phyloP scores from a whole-genome alignment of 2,329 filamentous ascomycete genomes.

The Penicillium aurantiogriseum region DNA sequence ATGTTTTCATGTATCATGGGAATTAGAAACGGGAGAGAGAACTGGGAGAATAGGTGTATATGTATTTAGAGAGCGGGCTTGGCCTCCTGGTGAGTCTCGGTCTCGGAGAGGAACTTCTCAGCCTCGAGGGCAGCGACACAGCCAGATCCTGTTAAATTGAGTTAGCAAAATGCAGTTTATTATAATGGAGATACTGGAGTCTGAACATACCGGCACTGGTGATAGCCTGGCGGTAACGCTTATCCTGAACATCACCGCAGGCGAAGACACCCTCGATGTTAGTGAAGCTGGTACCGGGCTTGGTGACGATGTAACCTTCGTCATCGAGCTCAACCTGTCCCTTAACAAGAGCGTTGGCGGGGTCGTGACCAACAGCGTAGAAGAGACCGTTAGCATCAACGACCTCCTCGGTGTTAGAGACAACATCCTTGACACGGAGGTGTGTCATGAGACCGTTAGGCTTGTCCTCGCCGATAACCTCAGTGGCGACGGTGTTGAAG shows the following conservation, averaged over 20 bases:
- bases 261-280: slow-evolving; percentile 91
- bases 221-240: slow-evolving; percentile 95
- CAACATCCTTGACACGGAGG: slow-evolving; percentile 76
- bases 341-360: slow-evolving; percentile 86
- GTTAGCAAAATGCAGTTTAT: slow-evolving; percentile 18
- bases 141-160: slow-evolving; percentile 65
- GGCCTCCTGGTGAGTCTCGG: slow-evolving; percentile 53
- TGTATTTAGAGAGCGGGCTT: slow-evolving; percentile 53
- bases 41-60: background rate
- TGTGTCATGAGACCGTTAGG: slow-evolving; percentile 78
- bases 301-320: slow-evolving; percentile 87
- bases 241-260: slow-evolving; percentile 97
- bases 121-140: slow-evolving; percentile 95
- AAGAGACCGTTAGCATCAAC: slow-evolving; percentile 89
- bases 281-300: slow-evolving; percentile 83
- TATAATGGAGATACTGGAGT: slow-evolving; percentile 34
- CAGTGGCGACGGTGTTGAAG: slow-evolving; percentile 77
- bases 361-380: slow-evolving; percentile 96
- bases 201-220: slow-evolving; percentile 82
- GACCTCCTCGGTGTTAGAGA: slow-evolving; percentile 74
- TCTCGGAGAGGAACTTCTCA: slow-evolving; percentile 85
- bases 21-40: background rate
- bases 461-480: slow-evolving; percentile 81
- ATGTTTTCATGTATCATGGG: slow-evolving; percentile 11
- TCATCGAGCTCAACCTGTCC: slow-evolving; percentile 82